Conservation (phyloP, 2,329 filamentous ascomycete species). For the Fusarium sp. region DNA sequence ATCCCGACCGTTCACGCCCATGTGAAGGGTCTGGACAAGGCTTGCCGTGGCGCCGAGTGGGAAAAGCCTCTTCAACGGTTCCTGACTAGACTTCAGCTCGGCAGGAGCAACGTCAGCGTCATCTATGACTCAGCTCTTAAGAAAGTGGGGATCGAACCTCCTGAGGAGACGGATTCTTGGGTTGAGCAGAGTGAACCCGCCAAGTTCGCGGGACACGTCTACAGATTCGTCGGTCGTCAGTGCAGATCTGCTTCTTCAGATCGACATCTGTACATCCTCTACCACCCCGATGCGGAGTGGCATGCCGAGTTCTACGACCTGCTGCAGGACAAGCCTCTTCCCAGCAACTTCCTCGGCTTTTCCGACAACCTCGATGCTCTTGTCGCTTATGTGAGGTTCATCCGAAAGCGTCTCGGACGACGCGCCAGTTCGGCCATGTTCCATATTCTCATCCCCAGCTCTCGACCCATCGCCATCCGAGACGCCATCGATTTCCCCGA, state of each 20-base stretch:
- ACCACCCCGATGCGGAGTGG: slow-evolving; percentile 31
- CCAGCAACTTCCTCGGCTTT: slow-evolving; percentile 29
- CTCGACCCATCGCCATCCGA: slow-evolving; percentile 26
- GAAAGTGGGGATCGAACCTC: slow-evolving; percentile 26
- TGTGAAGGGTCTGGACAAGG: slow-evolving; percentile 24
- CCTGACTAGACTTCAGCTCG: slow-evolving; percentile 25
- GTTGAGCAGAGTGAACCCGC: slow-evolving; percentile 18
- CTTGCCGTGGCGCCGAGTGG: slow-evolving; percentile 29
- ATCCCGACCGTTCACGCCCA: slow-evolving; percentile 25
- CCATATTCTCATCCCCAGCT: slow-evolving; percentile 30
- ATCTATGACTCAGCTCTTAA: slow-evolving; percentile 29
- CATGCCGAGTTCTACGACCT: slow-evolving; percentile 29
- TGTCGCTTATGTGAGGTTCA: slow-evolving; percentile 24
- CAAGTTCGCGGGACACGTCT: slow-evolving; percentile 26
- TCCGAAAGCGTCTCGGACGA: slow-evolving; percentile 30
- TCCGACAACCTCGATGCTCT: slow-evolving; percentile 34
- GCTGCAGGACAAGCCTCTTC: slow-evolving; percentile 28
- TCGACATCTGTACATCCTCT: slow-evolving; percentile 29
- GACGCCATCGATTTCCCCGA: slow-evolving; percentile 32
- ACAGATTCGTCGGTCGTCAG: slow-evolving; percentile 26
- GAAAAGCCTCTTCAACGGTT: slow-evolving; percentile 28
- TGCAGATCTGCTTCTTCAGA: slow-evolving; percentile 27
- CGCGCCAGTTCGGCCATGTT: slow-evolving; percentile 31
- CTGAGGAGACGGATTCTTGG: slow-evolving; percentile 28
- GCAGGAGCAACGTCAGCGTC: slow-evolving; percentile 15